Base-by-base conservation (phyloP, 106 monocot genomes). In the Acorus gramineus region DNA sequence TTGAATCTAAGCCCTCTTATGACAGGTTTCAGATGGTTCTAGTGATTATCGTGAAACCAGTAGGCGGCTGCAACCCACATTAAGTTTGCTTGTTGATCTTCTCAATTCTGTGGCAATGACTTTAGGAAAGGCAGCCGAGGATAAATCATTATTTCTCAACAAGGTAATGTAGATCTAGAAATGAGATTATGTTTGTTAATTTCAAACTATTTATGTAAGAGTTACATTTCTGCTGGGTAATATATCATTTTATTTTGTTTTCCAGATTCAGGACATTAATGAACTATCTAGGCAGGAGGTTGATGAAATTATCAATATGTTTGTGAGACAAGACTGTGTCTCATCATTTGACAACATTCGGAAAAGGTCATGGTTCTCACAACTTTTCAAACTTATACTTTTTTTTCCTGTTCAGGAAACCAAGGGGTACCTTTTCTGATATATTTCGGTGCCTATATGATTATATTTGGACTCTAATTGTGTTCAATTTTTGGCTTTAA, bases 271-370 rank as follows among this genome's bases (percentile, higher is more conserved):
- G 71, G 79, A 90, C 49, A 82, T 96, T 43, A 96, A 96, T 83
- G 95, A 96, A 72, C 72, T 90, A 49, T 85, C 95, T 59, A 90
- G 95, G 50, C 90, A 96, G 72, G 95, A 96, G 57, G 95, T 96
- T 72, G 95, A 96, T 71, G 95, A 96, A 73, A 85, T 96, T 58
- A 96, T 96, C 42, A 74, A 69, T 67, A 42, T 63, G 5, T 96
- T 79, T 66, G 83, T 47, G 51, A 81, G 70, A 47, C 79, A 79
- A 60, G 78, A 85, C 70, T 87, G 62, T 63, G 59, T 90, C 71
- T 74, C 76, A 48, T 55, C 76, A 57, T 59, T 53, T 73, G 95
- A 96, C 70, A 80, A 74, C 66, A 85, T 90, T 11, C 78, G 87
- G 4, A 96, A 87, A 71, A 77, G 95, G 95, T 90, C 59, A 63